These are phyloP conservation scores for Fomitopsis pinicola DNA, from an alignment of 1,284 basidiomycete species.

Conservation along the genomic window DNA sequence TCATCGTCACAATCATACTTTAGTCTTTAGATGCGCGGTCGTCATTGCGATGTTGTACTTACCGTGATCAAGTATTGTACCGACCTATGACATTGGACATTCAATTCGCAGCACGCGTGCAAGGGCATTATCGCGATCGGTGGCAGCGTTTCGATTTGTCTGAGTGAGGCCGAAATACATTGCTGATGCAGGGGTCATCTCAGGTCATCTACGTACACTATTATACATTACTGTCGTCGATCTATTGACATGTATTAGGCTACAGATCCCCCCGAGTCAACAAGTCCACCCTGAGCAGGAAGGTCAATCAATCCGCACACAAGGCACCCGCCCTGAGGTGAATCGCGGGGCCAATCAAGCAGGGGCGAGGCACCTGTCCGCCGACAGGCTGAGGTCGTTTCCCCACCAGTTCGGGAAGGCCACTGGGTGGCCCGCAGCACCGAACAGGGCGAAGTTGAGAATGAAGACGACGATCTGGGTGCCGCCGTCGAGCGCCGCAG, in stretches of 20 bases:
- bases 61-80: too few species aligned
- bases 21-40: too few species aligned
- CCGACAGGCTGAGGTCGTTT: conserved; percentile 24
- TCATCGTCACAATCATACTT: too few species aligned
- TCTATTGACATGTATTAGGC: background rate
- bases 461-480: conserved; percentile 30
- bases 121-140: too few species aligned
- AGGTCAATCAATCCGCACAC: background rate
- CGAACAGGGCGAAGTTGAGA: conserved; percentile 28
- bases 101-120: too few species aligned
- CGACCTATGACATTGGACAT: too few species aligned
- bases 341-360: background rate
- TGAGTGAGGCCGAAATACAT: too few species aligned
- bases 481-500: conserved; percentile 27
- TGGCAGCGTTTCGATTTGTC: too few species aligned
- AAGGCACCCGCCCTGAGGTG: background rate
- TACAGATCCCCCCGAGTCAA: background rate
- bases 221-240: background rate
- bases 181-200: background rate
- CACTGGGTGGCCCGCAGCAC: conserved; percentile 22
- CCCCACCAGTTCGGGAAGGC: conserved; percentile 27
- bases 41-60: too few species aligned
- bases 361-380: conserved; percentile 22
- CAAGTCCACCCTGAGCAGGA: too few species aligned
- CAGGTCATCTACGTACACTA: background rate